Evolutionary conservation across 2,329 filamentous ascomycete genomes (phyloP).

Genomic region (Xylaria polymorpha): DNA sequence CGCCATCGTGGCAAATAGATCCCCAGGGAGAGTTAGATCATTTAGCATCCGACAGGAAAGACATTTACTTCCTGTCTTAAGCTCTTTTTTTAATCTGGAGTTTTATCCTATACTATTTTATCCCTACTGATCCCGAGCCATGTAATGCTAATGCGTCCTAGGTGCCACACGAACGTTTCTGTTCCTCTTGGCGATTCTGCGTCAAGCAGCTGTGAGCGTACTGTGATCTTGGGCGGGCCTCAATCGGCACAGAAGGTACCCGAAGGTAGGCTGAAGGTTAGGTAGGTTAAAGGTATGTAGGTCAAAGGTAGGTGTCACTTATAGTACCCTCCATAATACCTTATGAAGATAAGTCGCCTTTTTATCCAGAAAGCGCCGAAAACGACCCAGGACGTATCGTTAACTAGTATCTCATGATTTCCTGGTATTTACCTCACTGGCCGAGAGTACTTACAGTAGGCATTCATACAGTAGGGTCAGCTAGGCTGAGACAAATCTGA

Average conservation of each 20-base stretch:
- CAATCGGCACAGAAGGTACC: background rate
- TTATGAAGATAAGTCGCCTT: background rate
- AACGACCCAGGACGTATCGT: too few relatives aligned
- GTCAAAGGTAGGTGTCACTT: background rate
- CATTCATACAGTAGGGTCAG: background rate
- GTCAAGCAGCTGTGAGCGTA: background rate
- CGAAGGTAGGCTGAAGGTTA: too few relatives aligned
- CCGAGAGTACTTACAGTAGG: background rate
- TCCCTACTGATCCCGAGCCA: background rate
- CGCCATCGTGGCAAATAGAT: constrained; percentile 14
- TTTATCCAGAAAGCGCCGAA: background rate
- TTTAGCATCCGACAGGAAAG: background rate
- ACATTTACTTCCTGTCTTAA: background rate
- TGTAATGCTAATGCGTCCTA: background rate
- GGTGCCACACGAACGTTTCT: background rate
- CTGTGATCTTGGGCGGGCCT: background rate
- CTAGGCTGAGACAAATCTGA: background rate
- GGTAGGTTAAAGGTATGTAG: too few relatives aligned
- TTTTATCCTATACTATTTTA: background rate
- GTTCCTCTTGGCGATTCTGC: constrained; percentile 2
- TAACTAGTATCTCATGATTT: too few relatives aligned
- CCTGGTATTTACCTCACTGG: too few relatives aligned
- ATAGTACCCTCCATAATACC: background rate
- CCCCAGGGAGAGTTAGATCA: constrained; percentile 1
- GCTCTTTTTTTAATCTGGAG: background rate